Base-by-base conservation (phyloP, 106 monocot species). In the Platanthera zijinensis region DNA sequence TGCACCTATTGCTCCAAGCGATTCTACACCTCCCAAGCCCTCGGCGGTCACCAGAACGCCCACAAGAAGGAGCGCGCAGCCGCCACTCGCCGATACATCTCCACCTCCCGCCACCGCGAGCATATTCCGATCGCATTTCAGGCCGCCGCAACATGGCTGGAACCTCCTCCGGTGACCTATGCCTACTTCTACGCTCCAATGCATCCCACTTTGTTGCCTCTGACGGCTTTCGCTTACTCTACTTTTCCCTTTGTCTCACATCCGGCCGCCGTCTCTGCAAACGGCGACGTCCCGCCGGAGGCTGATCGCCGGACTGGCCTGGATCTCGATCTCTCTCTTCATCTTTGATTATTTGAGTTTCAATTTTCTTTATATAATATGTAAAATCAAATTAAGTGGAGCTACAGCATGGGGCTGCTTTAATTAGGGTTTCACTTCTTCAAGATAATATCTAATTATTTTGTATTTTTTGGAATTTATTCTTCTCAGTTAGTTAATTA, bases 41-140 rank as follows among this genome's bases (percentile, higher is more conserved):
- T 76, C 11, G 75, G 75, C 15, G 75, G 75, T 13, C 75, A 76
- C 75, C 75, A 76, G 61, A 76, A 76, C 75, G 75, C 75, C 46
- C 75, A 76, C 59, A 76, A 76, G 75, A 76, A 61, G 19, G 75
- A 76, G 59, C 57, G 75, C 48, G 56, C 54, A 39, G 59, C 71
- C 17, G 71, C 71, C 71, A 30, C 71, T 30, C 71, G 71, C 15
- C 46, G 71, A n/a, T 19, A 12, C 7, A 12, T 66, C 66, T 1
- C 66, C 32, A 30, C 66, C 66, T 25, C 18, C 32, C 66, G 32
- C 28, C 32, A 1, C 32, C 28, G 4, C 66, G 66, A 66, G 66
- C 66, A 10, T 30, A 32, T 32, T 66, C 11, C 66, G 11, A 66
- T 32, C 30, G 11, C 66, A 10, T 11, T 66, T 2, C 5, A 0